Percentiles rank a stretch among this genome's conserved stretches.
Evolutionary conservation across 140 eudicot species (phyloP).

Genomic region (Eryngium alpinum): DNA sequence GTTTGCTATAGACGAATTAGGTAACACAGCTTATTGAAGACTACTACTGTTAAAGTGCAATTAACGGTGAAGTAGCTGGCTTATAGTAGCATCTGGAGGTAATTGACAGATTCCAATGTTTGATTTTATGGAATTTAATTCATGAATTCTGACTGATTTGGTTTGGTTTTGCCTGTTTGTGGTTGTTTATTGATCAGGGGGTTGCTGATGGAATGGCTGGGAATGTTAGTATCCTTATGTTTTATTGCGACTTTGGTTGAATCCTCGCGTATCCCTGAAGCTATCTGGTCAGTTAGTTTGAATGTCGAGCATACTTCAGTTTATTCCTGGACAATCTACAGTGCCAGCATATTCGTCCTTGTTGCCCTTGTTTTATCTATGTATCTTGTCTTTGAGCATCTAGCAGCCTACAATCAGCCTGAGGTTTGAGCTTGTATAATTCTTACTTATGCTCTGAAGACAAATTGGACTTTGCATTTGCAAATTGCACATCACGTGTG

Average conservation of each 20-base stretch:
- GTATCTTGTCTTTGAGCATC: slow-evolving; percentile 74
- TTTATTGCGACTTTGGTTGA: slow-evolving; percentile 35
- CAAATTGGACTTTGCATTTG: not conserved
- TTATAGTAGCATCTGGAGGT: not conserved
- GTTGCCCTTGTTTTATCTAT: slow-evolving; percentile 68
- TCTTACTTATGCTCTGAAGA: not conserved
- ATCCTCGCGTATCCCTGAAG: slow-evolving; percentile 42
- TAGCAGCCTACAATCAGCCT: slow-evolving; percentile 82
- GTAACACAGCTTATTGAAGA: not conserved
- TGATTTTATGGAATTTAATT: not conserved
- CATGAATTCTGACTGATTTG: not conserved
- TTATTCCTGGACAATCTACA: slow-evolving; percentile 62
- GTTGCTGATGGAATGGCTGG: slow-evolving; percentile 48
- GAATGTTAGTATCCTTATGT: slow-evolving; percentile 28
- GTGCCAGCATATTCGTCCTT: slow-evolving; percentile 70
- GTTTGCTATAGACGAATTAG: not conserved
- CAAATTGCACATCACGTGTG: slow-evolving; percentile 5
- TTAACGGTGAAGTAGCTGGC: not conserved
- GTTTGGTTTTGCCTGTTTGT: not conserved
- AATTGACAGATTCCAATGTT: not conserved
- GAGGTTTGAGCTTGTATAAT: slow-evolving; percentile 46
- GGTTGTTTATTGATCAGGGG: slow-evolving; percentile 3
- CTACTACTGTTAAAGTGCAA: not conserved
- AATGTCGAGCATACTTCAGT: slow-evolving; percentile 39
- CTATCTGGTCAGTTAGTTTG: slow-evolving; percentile 33